Evolutionary conservation across 176 grass and related monocot species (phyloP).

Genomic region (Panicum miliaceum): DNA sequence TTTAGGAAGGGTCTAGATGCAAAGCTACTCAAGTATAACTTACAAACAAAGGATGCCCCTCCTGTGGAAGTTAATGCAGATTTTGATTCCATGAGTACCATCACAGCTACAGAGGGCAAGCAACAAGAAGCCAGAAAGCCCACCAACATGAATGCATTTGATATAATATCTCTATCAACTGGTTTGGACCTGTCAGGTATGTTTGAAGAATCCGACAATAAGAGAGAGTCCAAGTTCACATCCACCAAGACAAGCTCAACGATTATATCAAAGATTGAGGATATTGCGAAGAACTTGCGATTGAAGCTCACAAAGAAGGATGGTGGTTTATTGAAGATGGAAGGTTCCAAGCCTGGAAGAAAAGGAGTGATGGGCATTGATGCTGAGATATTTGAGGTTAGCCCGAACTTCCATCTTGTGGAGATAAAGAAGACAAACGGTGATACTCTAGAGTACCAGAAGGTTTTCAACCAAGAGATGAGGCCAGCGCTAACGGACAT

Average conservation of each 20-base stretch:
- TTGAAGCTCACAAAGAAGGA: constrained; percentile 97
- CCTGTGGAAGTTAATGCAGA: background rate
- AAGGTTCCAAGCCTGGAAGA: constrained; percentile 67
- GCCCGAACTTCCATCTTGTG: constrained; percentile 82
- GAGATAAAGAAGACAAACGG: constrained; percentile 89
- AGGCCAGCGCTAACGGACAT: constrained; percentile 86
- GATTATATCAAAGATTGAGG: constrained; percentile 77
- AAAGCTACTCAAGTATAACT: constrained; percentile 53
- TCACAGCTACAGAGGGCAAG: background rate
- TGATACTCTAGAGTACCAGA: constrained; percentile 86
- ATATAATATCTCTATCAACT: constrained; percentile 82
- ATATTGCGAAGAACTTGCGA: constrained; percentile 63
- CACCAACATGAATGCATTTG: constrained; percentile 89
- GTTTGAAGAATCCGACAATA: constrained; percentile 74
- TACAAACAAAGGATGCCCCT: constrained; percentile 27
- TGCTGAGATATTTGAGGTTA: constrained; percentile 94
- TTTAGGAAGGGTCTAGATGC: constrained; percentile 81
- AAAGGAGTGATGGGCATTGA: constrained; percentile 87
- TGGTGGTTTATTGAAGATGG: constrained; percentile 78
- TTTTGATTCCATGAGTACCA: constrained; percentile 11
- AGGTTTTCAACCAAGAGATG: constrained; percentile 77
- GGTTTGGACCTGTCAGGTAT: constrained; percentile 91
- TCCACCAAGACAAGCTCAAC: constrained; percentile 63
- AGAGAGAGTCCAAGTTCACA: constrained; percentile 79
- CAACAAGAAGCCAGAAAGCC: constrained; percentile 43